phyloP scores from a whole-genome alignment of 352 stramenopile genomes.

The Pythium dissimile region DNA sequence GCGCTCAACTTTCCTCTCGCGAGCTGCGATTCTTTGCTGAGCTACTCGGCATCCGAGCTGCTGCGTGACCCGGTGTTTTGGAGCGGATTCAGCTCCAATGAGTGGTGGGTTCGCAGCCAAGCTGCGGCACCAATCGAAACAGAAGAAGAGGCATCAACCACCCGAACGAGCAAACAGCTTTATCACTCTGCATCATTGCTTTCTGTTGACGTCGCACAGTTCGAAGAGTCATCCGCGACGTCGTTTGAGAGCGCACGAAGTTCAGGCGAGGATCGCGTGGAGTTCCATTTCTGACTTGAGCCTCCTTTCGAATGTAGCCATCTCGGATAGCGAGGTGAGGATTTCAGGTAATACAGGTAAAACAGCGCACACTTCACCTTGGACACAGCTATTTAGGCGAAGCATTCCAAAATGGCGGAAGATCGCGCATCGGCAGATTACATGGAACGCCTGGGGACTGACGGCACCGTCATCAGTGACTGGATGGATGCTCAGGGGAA shows the following conservation, averaged over 20 bases:
- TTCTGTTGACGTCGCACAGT: conserved; percentile 1
- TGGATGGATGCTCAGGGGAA: conserved; percentile 19
- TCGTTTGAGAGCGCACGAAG: conserved; percentile 8
- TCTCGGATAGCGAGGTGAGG: conserved; percentile 7
- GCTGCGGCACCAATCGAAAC: neutral
- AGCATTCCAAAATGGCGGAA: neutral
- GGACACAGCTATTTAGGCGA: neutral
- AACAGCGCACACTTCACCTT: neutral
- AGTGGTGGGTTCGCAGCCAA: conserved; percentile 31
- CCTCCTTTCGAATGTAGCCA: conserved; percentile 10
- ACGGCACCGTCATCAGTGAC: conserved; percentile 6
- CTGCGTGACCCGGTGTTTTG: conserved; percentile 29
- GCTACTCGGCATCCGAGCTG: conserved; percentile 22
- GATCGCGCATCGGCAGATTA: conserved; percentile 5
- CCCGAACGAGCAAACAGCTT: neutral
- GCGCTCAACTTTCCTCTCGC: conserved; percentile 41
- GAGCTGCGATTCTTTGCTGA: conserved; percentile 28
- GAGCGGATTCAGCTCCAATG: conserved; percentile 35
- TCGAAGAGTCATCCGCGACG: conserved; percentile 1
- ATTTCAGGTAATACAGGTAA: conserved; percentile 20
- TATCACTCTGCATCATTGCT: conserved; percentile 7
- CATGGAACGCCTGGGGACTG: conserved; percentile 1
- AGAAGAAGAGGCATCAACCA: neutral
- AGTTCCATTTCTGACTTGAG: conserved; percentile 7
- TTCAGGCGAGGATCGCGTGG: neutral